These are phyloP conservation scores for Tetrapisispora taiwanensis DNA, from an alignment of 805 yeast species.

Conservation along the genomic window DNA sequence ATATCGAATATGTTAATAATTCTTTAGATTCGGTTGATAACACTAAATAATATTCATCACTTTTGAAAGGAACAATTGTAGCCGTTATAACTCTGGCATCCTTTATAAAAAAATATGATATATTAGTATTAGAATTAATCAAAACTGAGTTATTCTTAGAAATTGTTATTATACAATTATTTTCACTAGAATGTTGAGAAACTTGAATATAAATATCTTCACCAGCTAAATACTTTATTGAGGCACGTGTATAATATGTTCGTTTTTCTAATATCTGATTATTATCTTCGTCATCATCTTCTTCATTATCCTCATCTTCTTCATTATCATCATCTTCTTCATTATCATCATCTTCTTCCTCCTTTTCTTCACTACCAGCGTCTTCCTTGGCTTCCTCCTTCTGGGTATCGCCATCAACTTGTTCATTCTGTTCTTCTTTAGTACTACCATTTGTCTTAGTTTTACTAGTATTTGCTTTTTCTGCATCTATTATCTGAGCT, in stretches of 20 bases:
- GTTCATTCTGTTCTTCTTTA: too few relatives aligned
- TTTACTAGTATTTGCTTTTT: too few relatives aligned
- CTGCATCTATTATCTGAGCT: too few relatives aligned
- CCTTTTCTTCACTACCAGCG: not conserved
- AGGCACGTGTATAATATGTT: not conserved
- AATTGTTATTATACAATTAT: constrained; percentile 1
- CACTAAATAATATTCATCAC: constrained; percentile 30
- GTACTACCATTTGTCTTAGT: not conserved
- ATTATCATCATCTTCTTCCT: constrained; percentile 2
- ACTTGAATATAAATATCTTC: not conserved
- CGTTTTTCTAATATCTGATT: not conserved
- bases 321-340: constrained; percentile 3
- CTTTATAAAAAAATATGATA: constrained; percentile 3
- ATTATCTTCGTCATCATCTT: constrained; percentile 11
- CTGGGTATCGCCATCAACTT: too few relatives aligned
- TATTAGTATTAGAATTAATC: not conserved
- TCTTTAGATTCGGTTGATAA: constrained; percentile 33
- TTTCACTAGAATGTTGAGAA: not conserved
- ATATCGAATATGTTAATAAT: constrained; percentile 14
- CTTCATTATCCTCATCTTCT: constrained; percentile 8
- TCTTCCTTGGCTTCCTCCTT: too few relatives aligned
- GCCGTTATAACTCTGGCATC: constrained; percentile 12
- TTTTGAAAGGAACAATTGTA: constrained; percentile 18
- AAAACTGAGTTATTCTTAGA: not conserved
- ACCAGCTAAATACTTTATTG: not conserved